Evolutionary conservation across 1,284 basidiomycete genomes (phyloP).

Genomic region (Papiliotrema laurentii): DNA sequence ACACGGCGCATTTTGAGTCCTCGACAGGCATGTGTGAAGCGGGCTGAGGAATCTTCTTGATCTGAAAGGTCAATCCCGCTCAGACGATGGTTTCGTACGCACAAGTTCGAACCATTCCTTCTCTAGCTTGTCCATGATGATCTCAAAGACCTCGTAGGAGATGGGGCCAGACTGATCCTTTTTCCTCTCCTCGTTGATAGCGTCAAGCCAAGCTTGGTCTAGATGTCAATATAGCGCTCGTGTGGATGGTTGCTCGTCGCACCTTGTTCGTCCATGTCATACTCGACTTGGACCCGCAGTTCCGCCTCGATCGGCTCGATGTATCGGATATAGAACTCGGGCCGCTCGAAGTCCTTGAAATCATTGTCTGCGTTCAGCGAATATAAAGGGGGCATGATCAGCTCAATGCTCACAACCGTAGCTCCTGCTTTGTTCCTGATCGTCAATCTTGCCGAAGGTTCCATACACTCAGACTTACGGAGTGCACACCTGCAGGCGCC

Average conservation of each 20-base stretch:
- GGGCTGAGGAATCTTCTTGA: conserved; percentile 82
- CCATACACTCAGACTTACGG: conserved; percentile 20
- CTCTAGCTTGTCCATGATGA: conserved; percentile 94
- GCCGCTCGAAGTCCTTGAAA: conserved; percentile 66
- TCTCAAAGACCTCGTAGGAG: conserved; percentile 85
- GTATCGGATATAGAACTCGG: conserved; percentile 83
- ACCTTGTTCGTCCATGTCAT: conserved; percentile 99
- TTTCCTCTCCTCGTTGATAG: conserved; percentile 74
- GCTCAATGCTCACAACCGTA: conserved; percentile 39
- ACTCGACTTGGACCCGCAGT: conserved; percentile 88
- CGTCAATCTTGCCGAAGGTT: neutral
- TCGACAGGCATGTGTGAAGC: conserved; percentile 75
- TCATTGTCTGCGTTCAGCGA: conserved; percentile 62
- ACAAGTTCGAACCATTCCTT: conserved; percentile 99
- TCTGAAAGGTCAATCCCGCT: conserved; percentile 52
- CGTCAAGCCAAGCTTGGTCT: conserved; percentile 96
- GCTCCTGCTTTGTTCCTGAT: conserved; percentile 35
- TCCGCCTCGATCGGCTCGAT: conserved; percentile 93
- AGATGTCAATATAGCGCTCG: neutral
- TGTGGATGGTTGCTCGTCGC: no score
- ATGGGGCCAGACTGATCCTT: conserved; percentile 70
- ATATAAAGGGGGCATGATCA: neutral
- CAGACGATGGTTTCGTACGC: conserved; percentile 25
- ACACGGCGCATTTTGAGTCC: conserved; percentile 93
- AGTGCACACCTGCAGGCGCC: conserved; percentile 36